Evolutionary conservation across 1,284 basidiomycete species (phyloP), one percentile per base, ranked within the genome.

Genomic region (Cystobasidium pallidum): DNA sequence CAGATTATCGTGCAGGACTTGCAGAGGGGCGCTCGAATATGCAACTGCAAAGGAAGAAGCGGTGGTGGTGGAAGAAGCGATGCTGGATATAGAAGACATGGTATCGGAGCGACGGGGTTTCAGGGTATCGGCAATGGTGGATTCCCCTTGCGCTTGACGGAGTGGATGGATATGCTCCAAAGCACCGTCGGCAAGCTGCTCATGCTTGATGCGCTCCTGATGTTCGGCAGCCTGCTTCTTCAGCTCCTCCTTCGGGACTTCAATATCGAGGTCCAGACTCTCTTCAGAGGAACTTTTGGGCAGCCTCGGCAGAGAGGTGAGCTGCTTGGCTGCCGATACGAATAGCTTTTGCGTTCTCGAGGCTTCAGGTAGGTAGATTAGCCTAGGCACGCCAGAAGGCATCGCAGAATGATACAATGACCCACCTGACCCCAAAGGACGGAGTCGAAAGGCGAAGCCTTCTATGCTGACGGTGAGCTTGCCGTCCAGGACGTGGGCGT

Each of bases 251-350:
- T 59, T 59, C 2, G 59, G 26, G 13, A 71, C n/a, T 39, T 71
- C 45, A 36, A 71, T 57, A 17, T 54, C 51, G 13, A 64, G 24
- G 34, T 54, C 51, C 19, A 64, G 59, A 13, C 49, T 47, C 4
- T 71, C 68, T 32, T 32, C 19, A 6, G 52, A 34, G 15, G 59
- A 15, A 10, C 39, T 28, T 34, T 64, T 64, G 4, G 77, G 74
- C 17, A 78, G 28, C 32, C 73, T 72, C 0, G 77, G 76, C 10
- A 79, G 66, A 0, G 75, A 70, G 3, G 77, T 76, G 32, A 78
- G 76, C 28, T 76, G 77, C 32, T 73, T 75, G 1, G 77, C 78
- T 51, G 77, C 72, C 0, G 77, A 73, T 45, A 76, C 76, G 59
- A 79, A 79, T 21, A 79, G 67, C 19, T 75, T 73, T 36, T 78